Percentiles rank a stretch among this genome's conserved stretches.
phyloP scores from a whole-genome alignment of 257 asterid species.

The Plantago major region DNA sequence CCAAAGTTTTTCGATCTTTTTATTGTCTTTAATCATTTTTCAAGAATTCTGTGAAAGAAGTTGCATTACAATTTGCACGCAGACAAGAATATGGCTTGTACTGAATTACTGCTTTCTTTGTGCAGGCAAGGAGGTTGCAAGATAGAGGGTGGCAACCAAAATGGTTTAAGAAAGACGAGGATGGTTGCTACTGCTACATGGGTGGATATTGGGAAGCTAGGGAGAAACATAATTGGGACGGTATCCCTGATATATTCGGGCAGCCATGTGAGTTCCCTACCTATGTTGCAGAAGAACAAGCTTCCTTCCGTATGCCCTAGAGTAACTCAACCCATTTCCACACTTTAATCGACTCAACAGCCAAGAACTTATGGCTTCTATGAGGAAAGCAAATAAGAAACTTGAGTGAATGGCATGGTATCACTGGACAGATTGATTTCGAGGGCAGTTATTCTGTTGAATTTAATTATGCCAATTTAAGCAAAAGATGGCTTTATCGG shows the following conservation, averaged over 20 bases:
- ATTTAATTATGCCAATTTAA: not conserved
- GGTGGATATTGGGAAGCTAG: slow-evolving; percentile 98
- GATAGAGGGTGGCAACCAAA: slow-evolving; percentile 96
- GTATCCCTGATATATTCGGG: slow-evolving; percentile 69
- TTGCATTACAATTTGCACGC: no score
- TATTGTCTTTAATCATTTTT: no score
- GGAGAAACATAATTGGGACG: slow-evolving; percentile 72
- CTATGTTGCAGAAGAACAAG: slow-evolving; percentile 24
- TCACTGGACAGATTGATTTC: slow-evolving; percentile 16
- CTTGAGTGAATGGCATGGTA: not conserved
- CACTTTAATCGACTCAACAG: not conserved
- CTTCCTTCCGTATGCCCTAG: slow-evolving; percentile 2
- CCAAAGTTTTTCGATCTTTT: no score
- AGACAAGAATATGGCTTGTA: no score
- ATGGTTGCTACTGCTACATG: slow-evolving; percentile 63
- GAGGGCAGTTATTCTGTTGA: not conserved
- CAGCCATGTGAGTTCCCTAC: slow-evolving; percentile 46
- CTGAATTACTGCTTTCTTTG: not conserved
- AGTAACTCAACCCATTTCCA: slow-evolving; percentile 12
- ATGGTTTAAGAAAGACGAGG: slow-evolving; percentile 86
- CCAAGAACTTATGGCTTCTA: not conserved
- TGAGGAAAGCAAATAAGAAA: not conserved
- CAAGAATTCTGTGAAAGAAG: no score
- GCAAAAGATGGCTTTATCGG: no score
- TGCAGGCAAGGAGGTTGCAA: slow-evolving; percentile 92